phyloP scores from a whole-genome alignment of 2,329 filamentous ascomycete species.

The Fusarium fracticaudum region DNA sequence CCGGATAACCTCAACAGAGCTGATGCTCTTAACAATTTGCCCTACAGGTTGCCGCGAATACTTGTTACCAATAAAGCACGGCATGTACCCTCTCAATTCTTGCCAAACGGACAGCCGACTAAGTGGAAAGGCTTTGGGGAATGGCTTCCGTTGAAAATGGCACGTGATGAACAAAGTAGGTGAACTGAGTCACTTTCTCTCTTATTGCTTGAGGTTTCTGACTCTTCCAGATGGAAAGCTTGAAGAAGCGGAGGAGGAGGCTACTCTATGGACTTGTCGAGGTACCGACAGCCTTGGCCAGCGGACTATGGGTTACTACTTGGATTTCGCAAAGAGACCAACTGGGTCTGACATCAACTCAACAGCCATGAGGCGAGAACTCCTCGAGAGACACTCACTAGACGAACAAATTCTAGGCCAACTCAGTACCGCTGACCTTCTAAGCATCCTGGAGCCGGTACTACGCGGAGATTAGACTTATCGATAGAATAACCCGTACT shows the following conservation, averaged over 20 bases:
- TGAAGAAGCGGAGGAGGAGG: background rate
- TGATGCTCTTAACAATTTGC: background rate
- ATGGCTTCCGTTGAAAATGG: background rate
- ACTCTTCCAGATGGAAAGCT: background rate
- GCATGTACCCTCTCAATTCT: background rate
- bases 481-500: background rate
- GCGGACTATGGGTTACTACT: background rate
- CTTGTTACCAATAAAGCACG: background rate
- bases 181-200: background rate
- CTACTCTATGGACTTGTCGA: background rate
- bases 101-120: background rate
- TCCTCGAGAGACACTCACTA: background rate
- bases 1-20: background rate
- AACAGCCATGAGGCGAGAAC: background rate
- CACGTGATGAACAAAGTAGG: background rate
- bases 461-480: background rate
- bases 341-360: background rate
- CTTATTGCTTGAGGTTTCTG: background rate
- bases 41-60: background rate
- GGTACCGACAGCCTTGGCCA: background rate
- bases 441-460: background rate
- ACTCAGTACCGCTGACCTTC: background rate
- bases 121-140: background rate
- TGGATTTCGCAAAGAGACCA: background rate
- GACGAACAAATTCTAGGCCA: background rate